Evolutionary conservation across 176 grass and related monocot species (phyloP).

Genomic region (Thinopyrum elongatum): DNA sequence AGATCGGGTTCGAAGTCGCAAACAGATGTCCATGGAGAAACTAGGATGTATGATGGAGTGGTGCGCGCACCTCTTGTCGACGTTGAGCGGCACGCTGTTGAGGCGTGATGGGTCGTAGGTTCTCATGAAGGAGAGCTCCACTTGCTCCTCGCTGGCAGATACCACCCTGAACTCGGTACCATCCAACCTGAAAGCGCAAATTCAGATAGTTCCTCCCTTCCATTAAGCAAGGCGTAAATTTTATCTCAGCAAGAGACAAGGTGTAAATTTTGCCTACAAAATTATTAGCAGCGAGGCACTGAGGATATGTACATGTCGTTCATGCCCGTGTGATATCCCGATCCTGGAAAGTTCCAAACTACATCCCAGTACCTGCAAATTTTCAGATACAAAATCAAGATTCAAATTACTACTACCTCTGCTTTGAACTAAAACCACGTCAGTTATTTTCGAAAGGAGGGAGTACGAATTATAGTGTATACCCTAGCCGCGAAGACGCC

Average conservation of each 20-base stretch:
- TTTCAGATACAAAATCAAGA: background rate
- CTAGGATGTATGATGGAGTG: background rate
- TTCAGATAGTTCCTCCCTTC: background rate
- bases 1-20: background rate
- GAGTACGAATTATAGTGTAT: no score
- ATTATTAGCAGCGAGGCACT: background rate
- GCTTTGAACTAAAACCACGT: no score
- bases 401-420: background rate
- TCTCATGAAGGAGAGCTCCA: conserved; percentile 65
- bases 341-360: conserved; percentile 39
- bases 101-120: conserved; percentile 33
- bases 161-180: conserved; percentile 46
- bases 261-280: no score
- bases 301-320: conserved; percentile 34
- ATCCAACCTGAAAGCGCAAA: conserved; percentile 29
- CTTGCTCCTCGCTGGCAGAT: conserved; percentile 28
- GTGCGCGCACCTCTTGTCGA: conserved; percentile 47
- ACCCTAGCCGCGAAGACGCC: no score
- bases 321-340: conserved; percentile 2
- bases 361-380: conserved; percentile 66
- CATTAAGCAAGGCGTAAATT: no score
- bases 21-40: background rate
- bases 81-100: conserved; percentile 17
- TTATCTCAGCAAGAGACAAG: no score
- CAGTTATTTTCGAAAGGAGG: no score